Conservation (phyloP, 2,329 filamentous ascomycete genomes). For the Penicillium sclerotigenum region DNA sequence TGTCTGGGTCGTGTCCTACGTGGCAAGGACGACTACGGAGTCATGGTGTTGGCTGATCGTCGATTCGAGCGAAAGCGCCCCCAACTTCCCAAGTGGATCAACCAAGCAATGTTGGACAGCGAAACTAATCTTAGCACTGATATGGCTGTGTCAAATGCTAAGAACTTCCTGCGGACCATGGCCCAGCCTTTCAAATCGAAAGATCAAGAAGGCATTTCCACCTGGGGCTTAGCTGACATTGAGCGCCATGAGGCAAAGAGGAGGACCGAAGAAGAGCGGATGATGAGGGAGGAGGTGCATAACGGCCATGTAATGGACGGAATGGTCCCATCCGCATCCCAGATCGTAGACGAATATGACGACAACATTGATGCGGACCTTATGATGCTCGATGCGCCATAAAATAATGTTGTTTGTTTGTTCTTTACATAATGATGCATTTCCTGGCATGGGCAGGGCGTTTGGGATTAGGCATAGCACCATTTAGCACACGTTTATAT, state of each 20-base stretch:
- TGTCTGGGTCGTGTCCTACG: constrained; percentile 90
- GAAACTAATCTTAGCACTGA: constrained; percentile 92
- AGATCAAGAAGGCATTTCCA: constrained; percentile 89
- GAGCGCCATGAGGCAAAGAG: constrained; percentile 65
- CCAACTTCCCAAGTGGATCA: constrained; percentile 97
- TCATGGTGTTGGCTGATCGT: constrained; percentile 96
- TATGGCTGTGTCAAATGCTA: constrained; percentile 85
- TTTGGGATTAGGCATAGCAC: constrained; percentile 19
- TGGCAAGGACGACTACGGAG: constrained; percentile 98
- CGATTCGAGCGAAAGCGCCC: constrained; percentile 86
- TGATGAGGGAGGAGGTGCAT: constrained; percentile 53
- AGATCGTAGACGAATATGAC: constrained; percentile 38
- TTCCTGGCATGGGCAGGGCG: constrained; percentile 11
- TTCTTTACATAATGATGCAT: constrained; percentile 11
- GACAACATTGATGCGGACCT: constrained; percentile 45
- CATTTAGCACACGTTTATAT: too few species aligned
- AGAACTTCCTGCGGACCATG: constrained; percentile 87
- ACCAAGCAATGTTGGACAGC: constrained; percentile 76
- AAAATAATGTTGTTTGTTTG: constrained; percentile 11
- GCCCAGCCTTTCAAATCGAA: constrained; percentile 79
- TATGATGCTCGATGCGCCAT: constrained; percentile 41
- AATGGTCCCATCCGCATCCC: constrained; percentile 21
- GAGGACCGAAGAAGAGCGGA: constrained; percentile 67
- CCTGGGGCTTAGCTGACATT: constrained; percentile 80
- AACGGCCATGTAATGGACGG: constrained; percentile 28